Base-by-base conservation (phyloP, 139 green algal genomes). In the Spirogloea muscicola region DNA sequence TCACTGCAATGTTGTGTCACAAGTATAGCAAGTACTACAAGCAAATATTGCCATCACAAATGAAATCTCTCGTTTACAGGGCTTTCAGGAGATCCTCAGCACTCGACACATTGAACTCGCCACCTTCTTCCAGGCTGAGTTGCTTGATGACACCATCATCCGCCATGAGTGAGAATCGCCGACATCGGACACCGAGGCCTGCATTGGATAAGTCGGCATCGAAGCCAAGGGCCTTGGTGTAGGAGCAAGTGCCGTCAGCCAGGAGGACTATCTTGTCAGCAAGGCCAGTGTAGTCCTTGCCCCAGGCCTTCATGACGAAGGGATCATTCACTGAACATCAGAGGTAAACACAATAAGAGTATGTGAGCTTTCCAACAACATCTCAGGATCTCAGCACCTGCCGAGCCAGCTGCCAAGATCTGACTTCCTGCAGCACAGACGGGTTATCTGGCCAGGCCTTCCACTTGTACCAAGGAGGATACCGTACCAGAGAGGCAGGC, bases 241-340 rank as follows among this genome's bases (percentile, higher is more conserved):
- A 76, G 33, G 33, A 6, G 6, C 52, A n/a, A 38, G 55, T 18
- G 33, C 68, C 68, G 68, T 76, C 68, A 34, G 68, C 68, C 9
- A 59, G 9, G 39, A 58, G 33, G 6, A 74, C 29, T n/a, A 76
- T 42, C 31, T 9, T 3, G 4, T n/a, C 58, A 21, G 52, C 58
- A 9, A 18, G 18, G 9, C 13, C 13, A n/a, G 60, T 33, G 39
- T 39, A 21, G 52, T 52, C 58, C 57, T 69, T 10, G 7, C 31
- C 48, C 68, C 68, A 76, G 3, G 48, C 68, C 57, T 68, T 76
- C 68, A 76, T 76, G 16, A 76, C 68, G 37, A 73, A 76, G 3
- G 58, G 25, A 16, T 76, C 68, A 13, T 76, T 76, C 9, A 74
- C 64, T 68, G 52, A 31, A 62, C 7, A 62, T 43, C 46, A 31